Conservation (phyloP, 2,329 filamentous ascomycete genomes). For the Aureobasidium leucospermi region DNA sequence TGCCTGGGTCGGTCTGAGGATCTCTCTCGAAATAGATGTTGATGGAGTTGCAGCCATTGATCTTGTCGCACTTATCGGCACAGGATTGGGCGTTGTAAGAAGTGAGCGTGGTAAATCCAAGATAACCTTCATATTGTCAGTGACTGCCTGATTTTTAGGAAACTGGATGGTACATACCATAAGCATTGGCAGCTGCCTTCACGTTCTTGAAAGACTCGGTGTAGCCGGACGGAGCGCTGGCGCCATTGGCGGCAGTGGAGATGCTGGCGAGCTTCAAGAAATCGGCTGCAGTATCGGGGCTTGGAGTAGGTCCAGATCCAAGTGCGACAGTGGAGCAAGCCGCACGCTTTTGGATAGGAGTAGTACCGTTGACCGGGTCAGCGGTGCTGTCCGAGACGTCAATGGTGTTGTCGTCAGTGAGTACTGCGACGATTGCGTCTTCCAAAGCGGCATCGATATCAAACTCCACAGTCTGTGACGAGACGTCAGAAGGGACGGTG, state of each 20-base stretch:
- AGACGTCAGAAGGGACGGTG: slow-evolving; percentile 8
- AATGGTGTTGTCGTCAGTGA: not conserved
- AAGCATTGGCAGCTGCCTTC: slow-evolving; percentile 14
- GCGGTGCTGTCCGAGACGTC: slow-evolving; percentile 6
- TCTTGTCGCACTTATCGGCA: slow-evolving; percentile 24
- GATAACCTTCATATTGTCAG: slow-evolving; percentile 18
- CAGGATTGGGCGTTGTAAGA: slow-evolving; percentile 27
- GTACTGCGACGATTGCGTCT: not conserved
- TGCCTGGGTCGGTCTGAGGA: slow-evolving; percentile 26
- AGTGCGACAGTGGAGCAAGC: not conserved
- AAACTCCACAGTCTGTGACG: slow-evolving; percentile 9
- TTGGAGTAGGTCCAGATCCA: slow-evolving; percentile 19
- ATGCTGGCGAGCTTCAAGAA: slow-evolving; percentile 21
- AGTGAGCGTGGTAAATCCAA: slow-evolving; percentile 24
- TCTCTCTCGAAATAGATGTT: slow-evolving; percentile 32
- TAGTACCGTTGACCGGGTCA: not conserved
- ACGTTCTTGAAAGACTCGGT: slow-evolving; percentile 22
- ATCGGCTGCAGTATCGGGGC: slow-evolving; percentile 27
- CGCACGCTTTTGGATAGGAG: not conserved
- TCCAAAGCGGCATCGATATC: slow-evolving; percentile 11
- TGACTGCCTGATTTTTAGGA: not conserved
- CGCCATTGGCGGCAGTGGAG: slow-evolving; percentile 20
- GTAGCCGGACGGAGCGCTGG: slow-evolving; percentile 24
- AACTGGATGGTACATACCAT: not conserved
- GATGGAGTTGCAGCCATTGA: slow-evolving; percentile 26